Percentiles rank a stretch among this genome's conserved stretches.
These are phyloP conservation scores for Chalciporus piperatus DNA, from an alignment of 768 basidiomycete genomes.

Conservation along the genomic window DNA sequence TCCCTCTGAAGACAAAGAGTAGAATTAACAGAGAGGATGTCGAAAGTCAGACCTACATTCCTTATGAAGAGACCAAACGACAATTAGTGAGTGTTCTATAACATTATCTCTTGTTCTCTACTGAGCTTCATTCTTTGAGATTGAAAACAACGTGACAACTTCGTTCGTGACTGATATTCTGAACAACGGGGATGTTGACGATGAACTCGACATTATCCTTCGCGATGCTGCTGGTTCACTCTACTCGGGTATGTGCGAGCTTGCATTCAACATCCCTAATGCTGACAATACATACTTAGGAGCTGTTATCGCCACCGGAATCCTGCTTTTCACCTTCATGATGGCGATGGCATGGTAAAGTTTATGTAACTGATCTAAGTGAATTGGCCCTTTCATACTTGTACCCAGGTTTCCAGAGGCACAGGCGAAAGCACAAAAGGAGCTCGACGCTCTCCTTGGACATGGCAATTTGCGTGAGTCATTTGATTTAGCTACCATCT, in stretches of 20 bases:
- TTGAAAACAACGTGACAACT: background rate
- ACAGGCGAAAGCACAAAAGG: constrained; percentile 2
- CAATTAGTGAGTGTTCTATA: background rate
- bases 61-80: constrained; percentile 6
- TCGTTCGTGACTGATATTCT: constrained; percentile 3
- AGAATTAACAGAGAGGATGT: constrained; percentile 1
- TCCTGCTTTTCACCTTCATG: constrained; percentile 5
- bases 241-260: background rate
- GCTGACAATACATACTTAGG: background rate
- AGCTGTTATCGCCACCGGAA: constrained; percentile 6
- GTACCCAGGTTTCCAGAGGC: background rate
- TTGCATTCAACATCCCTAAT: background rate
- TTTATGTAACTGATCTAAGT: background rate
- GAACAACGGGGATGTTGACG: background rate
- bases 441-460: constrained; percentile 3
- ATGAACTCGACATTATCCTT: constrained; percentile 2
- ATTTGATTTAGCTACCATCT: too few relatives aligned
- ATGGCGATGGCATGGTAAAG: constrained; percentile 5
- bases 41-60: constrained; percentile 5
- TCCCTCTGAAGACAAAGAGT: background rate
- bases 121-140: background rate
- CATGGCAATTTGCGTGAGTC: constrained; percentile 5
- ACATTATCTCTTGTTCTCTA: background rate
- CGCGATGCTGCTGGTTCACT: constrained; percentile 8
- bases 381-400: background rate